Base-by-base conservation (phyloP, 345 rosid species). In the Euphorbia lathyris region DNA sequence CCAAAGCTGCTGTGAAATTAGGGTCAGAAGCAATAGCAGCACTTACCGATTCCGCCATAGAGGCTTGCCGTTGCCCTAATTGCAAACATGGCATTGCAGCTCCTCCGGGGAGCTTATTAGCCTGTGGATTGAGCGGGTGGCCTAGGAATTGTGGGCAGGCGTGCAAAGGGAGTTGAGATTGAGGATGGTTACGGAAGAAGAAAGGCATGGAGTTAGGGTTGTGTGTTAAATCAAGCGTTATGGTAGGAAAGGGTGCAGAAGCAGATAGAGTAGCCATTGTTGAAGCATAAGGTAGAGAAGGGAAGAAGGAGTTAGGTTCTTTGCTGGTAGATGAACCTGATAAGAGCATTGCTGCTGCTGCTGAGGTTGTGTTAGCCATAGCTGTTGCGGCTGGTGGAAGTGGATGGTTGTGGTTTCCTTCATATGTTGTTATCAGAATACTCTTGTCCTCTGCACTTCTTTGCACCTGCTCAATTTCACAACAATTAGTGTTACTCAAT, bases 321-420 rank as follows among this genome's bases (percentile, higher is more conserved):
- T 87, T 84, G 78, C 89, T 83, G 3, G 82, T 67, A 65, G 87
- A 82, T 64, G 98, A 90, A 42, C 95, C 90, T 0, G 97, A 91
- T 5, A 90, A 79, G 20, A 94, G 90, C 97, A 90, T 91, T 9
- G 90, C 67, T 1, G 97, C 96, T 0, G 99, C 97, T 0, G 99
- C 93, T 0, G 99, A 92, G 40, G 97, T 91, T 3, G 97, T 90
- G 72, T 68, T 86, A 12, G 96, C 99, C 93, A 91, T 86, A 6
- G 93, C 93, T 30, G 89, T 83, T 42, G 97, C 99, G 26, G 97
- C 86, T 0, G 91, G 90, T 40, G 99, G 97, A 27, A 95, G 90
- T 42, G 99, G 99, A 76, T 95, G 99, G 79, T 81, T 95, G 72
- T 95, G 99, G 74, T 87, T 86, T 42, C 97, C 99, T 84, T 95